Conservation (phyloP, 306 rosid genomes). For the Dryas octopetala region DNA sequence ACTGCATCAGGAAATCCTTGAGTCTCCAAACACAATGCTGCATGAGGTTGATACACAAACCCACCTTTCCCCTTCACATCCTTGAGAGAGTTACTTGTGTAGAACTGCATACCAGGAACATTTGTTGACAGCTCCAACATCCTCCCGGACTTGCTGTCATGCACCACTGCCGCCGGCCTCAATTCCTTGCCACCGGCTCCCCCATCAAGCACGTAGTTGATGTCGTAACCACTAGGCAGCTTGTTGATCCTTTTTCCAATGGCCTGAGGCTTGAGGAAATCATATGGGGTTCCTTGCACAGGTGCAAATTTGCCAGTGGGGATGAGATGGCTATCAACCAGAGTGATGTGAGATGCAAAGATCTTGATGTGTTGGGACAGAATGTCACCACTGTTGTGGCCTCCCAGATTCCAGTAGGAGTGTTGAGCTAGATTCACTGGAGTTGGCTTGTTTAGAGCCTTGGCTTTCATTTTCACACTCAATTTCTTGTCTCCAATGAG, state of each 20-base stretch:
- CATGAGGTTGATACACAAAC: conserved; percentile 49
- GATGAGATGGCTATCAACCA: conserved; percentile 54
- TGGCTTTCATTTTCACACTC: conserved; percentile 58
- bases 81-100: conserved; percentile 52
- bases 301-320: conserved; percentile 70
- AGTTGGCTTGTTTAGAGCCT: conserved; percentile 76
- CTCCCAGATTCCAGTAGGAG: conserved; percentile 82
- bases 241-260: conserved; percentile 66
- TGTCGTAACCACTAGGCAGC: conserved; percentile 65
- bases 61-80: conserved; percentile 73
- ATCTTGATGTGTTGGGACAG: conserved; percentile 57
- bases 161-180: conserved; percentile 54
- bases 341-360: conserved; percentile 64
- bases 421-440: conserved; percentile 86
- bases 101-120: conserved; percentile 82
- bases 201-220: conserved; percentile 67
- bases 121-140: conserved; percentile 54
- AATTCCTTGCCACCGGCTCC: conserved; percentile 15
- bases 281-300: conserved; percentile 70
- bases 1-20: conserved; percentile 72
- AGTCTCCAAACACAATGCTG: conserved; percentile 65
- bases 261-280: conserved; percentile 57
- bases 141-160: conserved; percentile 67
- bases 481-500: conserved; percentile 42
- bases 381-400: conserved; percentile 71